phyloP scores from a whole-genome alignment of 2,329 filamentous ascomycete species.

The Pestalotiopsis sp. region DNA sequence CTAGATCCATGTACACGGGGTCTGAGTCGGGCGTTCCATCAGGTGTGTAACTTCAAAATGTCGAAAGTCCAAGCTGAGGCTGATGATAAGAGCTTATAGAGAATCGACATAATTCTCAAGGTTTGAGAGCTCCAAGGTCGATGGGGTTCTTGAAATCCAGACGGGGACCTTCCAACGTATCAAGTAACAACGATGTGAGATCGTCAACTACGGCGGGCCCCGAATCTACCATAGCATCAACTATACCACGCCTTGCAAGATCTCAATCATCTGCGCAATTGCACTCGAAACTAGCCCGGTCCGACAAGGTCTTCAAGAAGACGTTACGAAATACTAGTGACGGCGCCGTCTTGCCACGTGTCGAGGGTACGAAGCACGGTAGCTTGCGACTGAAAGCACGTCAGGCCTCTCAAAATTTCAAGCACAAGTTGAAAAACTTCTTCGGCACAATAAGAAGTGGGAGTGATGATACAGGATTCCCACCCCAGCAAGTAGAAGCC shows the following conservation, averaged over 20 bases:
- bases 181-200: constrained; percentile 13
- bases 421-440: constrained; percentile 61
- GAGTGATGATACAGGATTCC: constrained; percentile 38
- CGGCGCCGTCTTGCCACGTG: constrained; percentile 36
- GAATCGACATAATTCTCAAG: not conserved
- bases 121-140: constrained; percentile 53
- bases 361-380: constrained; percentile 29
- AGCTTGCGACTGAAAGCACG: constrained; percentile 56
- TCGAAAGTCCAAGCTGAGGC: too few species aligned
- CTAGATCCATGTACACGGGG: constrained; percentile 55
- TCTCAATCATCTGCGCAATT: constrained; percentile 48
- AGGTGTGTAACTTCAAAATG: not conserved
- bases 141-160: constrained; percentile 53
- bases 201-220: not conserved
- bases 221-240: too few species aligned
- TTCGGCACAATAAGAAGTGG: constrained; percentile 48
- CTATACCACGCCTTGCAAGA: constrained; percentile 9
- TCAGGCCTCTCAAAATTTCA: constrained; percentile 65
- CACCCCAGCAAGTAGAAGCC: constrained; percentile 57
- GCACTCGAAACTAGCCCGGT: constrained; percentile 37
- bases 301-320: constrained; percentile 39
- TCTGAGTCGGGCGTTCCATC: constrained; percentile 21
- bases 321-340: constrained; percentile 53
- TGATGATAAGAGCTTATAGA: too few species aligned
- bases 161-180: constrained; percentile 25